Conservation (phyloP, 139 green algal species). For the Chlorella sorokiniana region DNA sequence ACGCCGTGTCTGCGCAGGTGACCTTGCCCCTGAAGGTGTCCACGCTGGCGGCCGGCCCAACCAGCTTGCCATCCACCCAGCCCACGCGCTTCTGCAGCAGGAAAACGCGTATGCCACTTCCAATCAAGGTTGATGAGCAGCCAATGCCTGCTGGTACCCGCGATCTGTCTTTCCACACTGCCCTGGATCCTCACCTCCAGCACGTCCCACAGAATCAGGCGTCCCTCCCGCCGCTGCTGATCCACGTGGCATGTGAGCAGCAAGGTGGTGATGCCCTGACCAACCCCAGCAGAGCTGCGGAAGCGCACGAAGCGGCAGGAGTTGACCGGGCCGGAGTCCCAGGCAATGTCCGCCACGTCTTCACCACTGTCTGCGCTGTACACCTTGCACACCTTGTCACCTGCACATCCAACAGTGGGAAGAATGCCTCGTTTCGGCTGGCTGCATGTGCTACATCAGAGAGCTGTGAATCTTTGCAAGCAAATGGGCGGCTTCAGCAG, state of each 20-base stretch:
- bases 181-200: constrained; percentile 1
- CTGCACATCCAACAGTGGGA: neutral
- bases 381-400: neutral
- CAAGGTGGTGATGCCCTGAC: neutral
- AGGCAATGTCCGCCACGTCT: constrained; percentile 12
- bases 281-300: neutral
- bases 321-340: constrained; percentile 36
- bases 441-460: too few relatives aligned
- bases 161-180: too few relatives aligned
- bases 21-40: constrained; percentile 21
- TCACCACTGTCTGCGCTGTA: constrained; percentile 15
- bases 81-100: constrained; percentile 2
- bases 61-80: constrained; percentile 38
- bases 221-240: constrained; percentile 31
- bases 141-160: too few relatives aligned
- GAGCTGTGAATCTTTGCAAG: neutral
- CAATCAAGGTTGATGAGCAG: too few relatives aligned
- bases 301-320: constrained; percentile 14
- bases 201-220: constrained; percentile 40
- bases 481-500: neutral
- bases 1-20: neutral
- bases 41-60: constrained; percentile 3
- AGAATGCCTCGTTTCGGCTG: too few relatives aligned
- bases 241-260: constrained; percentile 38
- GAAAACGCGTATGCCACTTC: too few relatives aligned